Evolutionary conservation across 352 stramenopile genomes (phyloP), one percentile per base, ranked within the genome.

Genomic region (Phytophthora palmivora): DNA sequence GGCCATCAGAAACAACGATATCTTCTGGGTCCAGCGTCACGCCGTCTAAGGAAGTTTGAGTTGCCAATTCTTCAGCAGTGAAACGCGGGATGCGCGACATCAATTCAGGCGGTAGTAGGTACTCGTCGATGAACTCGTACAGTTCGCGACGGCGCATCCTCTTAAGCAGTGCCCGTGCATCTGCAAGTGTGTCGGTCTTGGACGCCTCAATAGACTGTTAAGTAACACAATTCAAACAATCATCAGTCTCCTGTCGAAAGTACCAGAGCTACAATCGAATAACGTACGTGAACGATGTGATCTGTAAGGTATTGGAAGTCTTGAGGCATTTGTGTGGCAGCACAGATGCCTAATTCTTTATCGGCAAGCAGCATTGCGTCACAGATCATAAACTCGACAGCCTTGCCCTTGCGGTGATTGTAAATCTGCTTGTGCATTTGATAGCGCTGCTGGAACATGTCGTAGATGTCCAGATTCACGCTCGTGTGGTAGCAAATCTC

Each of bases 391-490:
- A 89, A 95, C 58, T 97, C 91, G 21, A 96, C 81, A 0, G 91
- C 89, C 41, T 94, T 96, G 49, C 78, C 81, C 58, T 95, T 94
- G 67, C 88, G 84, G 54, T 97, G 91, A 55, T 92, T 92, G 69
- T 97, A 97, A 51, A 94, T 92, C 61, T 89, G 68, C 51, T 94
- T 94, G 70, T 97, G 89, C 73, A 97, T 93, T 57, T 91, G 80
- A 51, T 96, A 95, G 6, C 90, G 79, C 55, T 93, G 87, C 59
- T 96, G 87, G 60, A 97, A 97, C 53, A 96, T 76, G 51, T 96
- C 89, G 78, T 94, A 96, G 39, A 97, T 91, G 57, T 93, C 87
- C 28, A 89, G 55, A 18, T 89, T 92, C 18, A 95, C 88, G 39
- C 88, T 95, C 41, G 82, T 89, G 62, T 94, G 90, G 67, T 96